Evolutionary conservation across 2,329 filamentous ascomycete species (phyloP).

Genomic region (Thielaviopsis euricoi): DNA sequence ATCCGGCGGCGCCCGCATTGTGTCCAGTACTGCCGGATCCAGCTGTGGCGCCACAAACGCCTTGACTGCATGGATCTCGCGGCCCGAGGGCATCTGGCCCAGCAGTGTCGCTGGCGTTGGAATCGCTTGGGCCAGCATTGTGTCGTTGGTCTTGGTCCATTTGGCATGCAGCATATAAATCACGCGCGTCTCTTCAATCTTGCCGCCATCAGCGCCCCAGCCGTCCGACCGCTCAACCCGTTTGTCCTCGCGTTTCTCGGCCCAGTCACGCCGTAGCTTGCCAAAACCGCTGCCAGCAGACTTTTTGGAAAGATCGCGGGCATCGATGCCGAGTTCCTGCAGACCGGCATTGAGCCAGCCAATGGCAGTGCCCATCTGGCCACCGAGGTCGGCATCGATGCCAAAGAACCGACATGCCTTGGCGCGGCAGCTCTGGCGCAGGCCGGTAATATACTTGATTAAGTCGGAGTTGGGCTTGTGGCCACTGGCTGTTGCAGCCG

Average conservation of each 20-base stretch:
- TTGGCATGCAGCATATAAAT: conserved; percentile 76
- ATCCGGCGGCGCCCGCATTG: conserved; percentile 27
- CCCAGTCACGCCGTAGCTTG: conserved; percentile 56
- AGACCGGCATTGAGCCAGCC: conserved; percentile 72
- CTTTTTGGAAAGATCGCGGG: conserved; percentile 25
- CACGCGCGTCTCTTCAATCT: conserved; percentile 67
- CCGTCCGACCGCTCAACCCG: conserved; percentile 54
- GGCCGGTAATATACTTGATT: conserved; percentile 56
- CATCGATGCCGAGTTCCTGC: conserved; percentile 54
- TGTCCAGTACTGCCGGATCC: conserved; percentile 45
- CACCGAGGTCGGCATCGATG: conserved; percentile 70
- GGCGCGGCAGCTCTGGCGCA: conserved; percentile 59
- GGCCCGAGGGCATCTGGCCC: conserved; percentile 67
- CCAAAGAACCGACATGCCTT: conserved; percentile 83
- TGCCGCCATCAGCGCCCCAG: conserved; percentile 75
- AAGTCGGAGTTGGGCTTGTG: conserved; percentile 46
- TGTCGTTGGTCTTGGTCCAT: conserved; percentile 89
- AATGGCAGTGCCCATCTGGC: conserved; percentile 68
- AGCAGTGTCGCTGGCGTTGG: conserved; percentile 57
- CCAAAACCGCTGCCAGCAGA: conserved; percentile 24
- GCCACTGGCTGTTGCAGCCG: conserved; percentile 17
- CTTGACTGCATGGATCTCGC: conserved; percentile 65
- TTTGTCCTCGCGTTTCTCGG: conserved; percentile 63
- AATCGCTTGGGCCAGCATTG: conserved; percentile 64
- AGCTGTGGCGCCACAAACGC: conserved; percentile 50